phyloP scores from a whole-genome alignment of 1,139 yeast species.

The Geotrichum macrosporum region DNA sequence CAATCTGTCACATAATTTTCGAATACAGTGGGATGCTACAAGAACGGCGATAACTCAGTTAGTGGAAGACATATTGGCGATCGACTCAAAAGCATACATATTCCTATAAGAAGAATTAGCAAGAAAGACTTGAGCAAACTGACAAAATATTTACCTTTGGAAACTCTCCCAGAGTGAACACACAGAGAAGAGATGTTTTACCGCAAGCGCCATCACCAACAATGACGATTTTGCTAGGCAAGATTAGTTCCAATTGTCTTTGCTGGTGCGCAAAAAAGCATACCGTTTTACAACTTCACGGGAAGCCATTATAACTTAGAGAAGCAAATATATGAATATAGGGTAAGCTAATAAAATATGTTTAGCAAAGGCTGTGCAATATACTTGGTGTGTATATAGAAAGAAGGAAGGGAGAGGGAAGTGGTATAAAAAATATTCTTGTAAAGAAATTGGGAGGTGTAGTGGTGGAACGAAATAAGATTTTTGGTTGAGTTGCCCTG shows the following conservation, averaged over 20 bases:
- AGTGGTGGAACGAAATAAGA: background rate
- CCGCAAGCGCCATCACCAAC: slow-evolving; percentile 98
- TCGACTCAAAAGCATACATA: slow-evolving; percentile 23
- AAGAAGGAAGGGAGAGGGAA: slow-evolving; percentile 2
- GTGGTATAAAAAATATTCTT: background rate
- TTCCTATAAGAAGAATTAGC: slow-evolving; percentile 18
- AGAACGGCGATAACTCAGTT: slow-evolving; percentile 5
- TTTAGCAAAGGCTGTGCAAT: background rate
- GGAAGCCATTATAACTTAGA: slow-evolving; percentile 19
- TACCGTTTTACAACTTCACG: slow-evolving; percentile 22
- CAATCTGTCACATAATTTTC: slow-evolving; percentile 94
- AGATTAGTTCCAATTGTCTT: too few relatives aligned
- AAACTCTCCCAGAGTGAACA: slow-evolving; percentile 82
- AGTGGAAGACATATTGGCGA: background rate
- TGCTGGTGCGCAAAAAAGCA: background rate
- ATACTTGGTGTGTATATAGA: background rate
- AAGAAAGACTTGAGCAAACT: background rate
- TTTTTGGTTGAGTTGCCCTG: too few relatives aligned
- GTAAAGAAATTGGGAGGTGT: background rate
- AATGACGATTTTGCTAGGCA: slow-evolving; percentile 71
- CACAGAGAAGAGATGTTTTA: slow-evolving; percentile 84
- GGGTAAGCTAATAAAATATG: background rate
- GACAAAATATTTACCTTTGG: slow-evolving; percentile 35
- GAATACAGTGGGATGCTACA: slow-evolving; percentile 92
- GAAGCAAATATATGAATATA: background rate